Evolutionary conservation across 2,329 filamentous ascomycete species (phyloP).

Genomic region (Aspergillus latus): DNA sequence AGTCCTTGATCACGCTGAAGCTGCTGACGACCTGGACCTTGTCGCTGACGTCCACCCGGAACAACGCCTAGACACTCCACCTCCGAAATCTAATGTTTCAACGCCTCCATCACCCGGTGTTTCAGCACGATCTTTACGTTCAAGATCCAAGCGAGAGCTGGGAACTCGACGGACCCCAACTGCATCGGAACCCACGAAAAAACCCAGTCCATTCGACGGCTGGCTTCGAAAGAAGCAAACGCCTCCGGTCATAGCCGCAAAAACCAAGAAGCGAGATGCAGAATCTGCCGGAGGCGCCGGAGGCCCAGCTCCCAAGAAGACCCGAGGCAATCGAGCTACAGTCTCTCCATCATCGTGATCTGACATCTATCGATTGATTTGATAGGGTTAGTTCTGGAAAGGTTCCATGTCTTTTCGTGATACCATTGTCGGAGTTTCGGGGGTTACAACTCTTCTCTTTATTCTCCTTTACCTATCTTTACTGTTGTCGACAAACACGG

Average conservation of each 20-base stretch:
- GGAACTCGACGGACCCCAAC: slow-evolving; percentile 28
- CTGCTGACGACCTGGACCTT: slow-evolving; percentile 20
- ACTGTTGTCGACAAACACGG: slow-evolving; percentile 7
- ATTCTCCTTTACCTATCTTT: slow-evolving; percentile 10
- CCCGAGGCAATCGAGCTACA: slow-evolving; percentile 24
- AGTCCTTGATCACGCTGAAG: slow-evolving; percentile 19
- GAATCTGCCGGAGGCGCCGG: slow-evolving; percentile 28
- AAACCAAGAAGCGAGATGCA: slow-evolving; percentile 38
- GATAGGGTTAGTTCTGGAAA: slow-evolving; percentile 1
- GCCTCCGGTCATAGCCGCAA: slow-evolving; percentile 25
- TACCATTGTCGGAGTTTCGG: slow-evolving; percentile 14
- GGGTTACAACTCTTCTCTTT: slow-evolving; percentile 5
- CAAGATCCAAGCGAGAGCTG: slow-evolving; percentile 28
- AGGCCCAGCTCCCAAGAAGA: slow-evolving; percentile 33
- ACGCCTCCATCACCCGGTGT: slow-evolving; percentile 35
- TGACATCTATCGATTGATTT: neutral
- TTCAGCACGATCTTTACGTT: slow-evolving; percentile 35
- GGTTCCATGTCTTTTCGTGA: slow-evolving; percentile 11
- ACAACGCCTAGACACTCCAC: slow-evolving; percentile 26
- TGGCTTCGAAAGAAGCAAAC: slow-evolving; percentile 43
- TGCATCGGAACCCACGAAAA: slow-evolving; percentile 28
- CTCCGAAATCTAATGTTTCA: slow-evolving; percentile 18
- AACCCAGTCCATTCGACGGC: slow-evolving; percentile 43
- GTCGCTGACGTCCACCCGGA: slow-evolving; percentile 17
- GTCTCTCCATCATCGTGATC: slow-evolving; percentile 17